Evolutionary conservation across 495 filamentous ascomycete species (phyloP), one percentile per base, ranked within the genome.

Genomic region (Xylaria cubensis): DNA sequence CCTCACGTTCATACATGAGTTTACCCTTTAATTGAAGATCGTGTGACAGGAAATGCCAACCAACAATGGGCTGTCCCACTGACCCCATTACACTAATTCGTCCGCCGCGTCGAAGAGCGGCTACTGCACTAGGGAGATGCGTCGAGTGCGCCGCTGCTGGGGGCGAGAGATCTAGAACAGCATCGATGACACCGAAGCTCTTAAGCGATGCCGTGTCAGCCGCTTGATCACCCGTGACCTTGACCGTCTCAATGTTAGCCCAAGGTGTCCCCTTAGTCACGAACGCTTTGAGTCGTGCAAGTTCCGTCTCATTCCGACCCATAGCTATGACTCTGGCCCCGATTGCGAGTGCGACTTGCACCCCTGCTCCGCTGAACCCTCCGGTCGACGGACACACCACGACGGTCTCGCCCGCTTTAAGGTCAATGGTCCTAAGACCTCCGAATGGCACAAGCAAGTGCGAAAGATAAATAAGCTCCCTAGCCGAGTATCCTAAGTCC

Each of bases 361-460:
- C 85, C 1, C 81, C 84, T 2, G 77, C 81, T 19, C 85, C 81
- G 19, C 84, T 81, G 69, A 81, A 89, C 4, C 62, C 63, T 0
- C 86, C 86, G 0, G 85, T 88, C 1, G 85, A 84, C 0, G 87
- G 87, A 8, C 79, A 80, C 10, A 88, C 77, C 69, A 89, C 80
- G 21, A 89, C 74, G 0, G 79, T 80, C 73, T 89, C 84, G 8
- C 87, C 87, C 0, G 86, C 75, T 72, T 82, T 77, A 0, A 90
- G 71, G 26, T 82, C 75, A 17, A 87, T 83, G 21, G 81, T 82
- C 2, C 77, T 70, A 2, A 90, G 75, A 0, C 89, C 88, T 24
- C 85, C 88, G 69, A 67, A 67, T 10, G 65, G 65, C 32, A 67
- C 65, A 19, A 67, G 65, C 12, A 67, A 44, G 21, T 67, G 65